Percentiles rank a stretch among this genome's conserved stretches.
These are phyloP conservation scores for Gleditsia sinensis DNA, from an alignment of 306 rosid species.

Conservation along the genomic window DNA sequence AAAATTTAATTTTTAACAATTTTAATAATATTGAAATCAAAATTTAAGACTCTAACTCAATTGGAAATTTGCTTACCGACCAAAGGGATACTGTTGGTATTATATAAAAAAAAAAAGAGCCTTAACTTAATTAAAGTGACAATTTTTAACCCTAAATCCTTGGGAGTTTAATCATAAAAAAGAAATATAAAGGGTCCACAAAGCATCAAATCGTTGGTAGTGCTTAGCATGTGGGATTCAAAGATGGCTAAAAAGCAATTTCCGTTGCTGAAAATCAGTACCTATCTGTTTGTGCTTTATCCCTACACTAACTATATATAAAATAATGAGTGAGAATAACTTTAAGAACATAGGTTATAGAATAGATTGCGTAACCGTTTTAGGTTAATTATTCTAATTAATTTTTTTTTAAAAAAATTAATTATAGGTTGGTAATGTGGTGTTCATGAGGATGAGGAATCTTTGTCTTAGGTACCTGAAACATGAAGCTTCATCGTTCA, in stretches of 20 bases:
- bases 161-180: conserved; percentile 40
- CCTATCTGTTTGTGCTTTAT: conserved; percentile 45
- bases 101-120: too few relatives aligned
- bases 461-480: conserved; percentile 37
- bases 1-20: too few relatives aligned
- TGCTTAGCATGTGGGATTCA: conserved; percentile 45
- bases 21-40: too few relatives aligned
- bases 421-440: conserved; percentile 20
- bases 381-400: conserved; percentile 6
- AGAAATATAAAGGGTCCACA: conserved; percentile 38
- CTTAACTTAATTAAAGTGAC: too few relatives aligned
- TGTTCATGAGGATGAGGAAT: conserved; percentile 31
- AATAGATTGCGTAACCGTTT: conserved; percentile 39
- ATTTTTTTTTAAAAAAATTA: too few relatives aligned
- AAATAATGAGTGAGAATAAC: conserved; percentile 19
- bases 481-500: conserved; percentile 34
- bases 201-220: conserved; percentile 51
- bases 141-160: too few relatives aligned
- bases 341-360: conserved; percentile 38
- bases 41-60: too few relatives aligned
- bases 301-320: conserved; percentile 35
- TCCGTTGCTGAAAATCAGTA: conserved; percentile 37
- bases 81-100: too few relatives aligned
- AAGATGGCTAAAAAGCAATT: conserved; percentile 38
- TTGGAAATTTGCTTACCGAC: too few relatives aligned